Percentiles rank a stretch among this genome's conserved stretches.
These are phyloP conservation scores for Neocucurbitaria cava DNA, from an alignment of 2,329 filamentous ascomycete genomes.

Conservation along the genomic window DNA sequence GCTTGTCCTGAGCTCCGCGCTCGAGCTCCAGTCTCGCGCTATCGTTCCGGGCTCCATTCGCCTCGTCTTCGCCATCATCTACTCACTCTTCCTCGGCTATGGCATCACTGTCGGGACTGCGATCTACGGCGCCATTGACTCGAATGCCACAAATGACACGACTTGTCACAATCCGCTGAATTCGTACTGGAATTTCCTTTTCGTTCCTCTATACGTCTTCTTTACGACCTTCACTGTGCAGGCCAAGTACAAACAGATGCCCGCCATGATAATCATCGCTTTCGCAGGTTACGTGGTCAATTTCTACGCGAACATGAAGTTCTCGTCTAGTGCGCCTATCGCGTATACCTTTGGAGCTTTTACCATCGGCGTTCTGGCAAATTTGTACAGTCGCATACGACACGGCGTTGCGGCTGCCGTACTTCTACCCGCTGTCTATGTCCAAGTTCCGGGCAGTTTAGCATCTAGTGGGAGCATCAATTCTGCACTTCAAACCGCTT, in stretches of 20 bases:
- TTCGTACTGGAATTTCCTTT: conserved; percentile 68
- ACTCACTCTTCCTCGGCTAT: conserved; percentile 59
- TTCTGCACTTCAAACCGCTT: conserved; percentile 36
- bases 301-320: conserved; percentile 72
- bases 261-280: conserved; percentile 76
- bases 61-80: conserved; percentile 60
- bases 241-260: conserved; percentile 78
- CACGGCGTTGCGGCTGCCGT: conserved; percentile 55
- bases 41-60: conserved; percentile 58
- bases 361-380: conserved; percentile 76
- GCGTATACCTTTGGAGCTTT: conserved; percentile 79
- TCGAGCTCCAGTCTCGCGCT: conserved; percentile 56
- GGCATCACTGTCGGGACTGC: conserved; percentile 59
- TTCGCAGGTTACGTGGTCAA: conserved; percentile 77
- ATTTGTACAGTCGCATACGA: conserved; percentile 74
- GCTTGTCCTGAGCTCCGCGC: conserved; percentile 55
- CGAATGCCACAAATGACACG: conserved; percentile 52
- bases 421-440: conserved; percentile 41
- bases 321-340: conserved; percentile 73
- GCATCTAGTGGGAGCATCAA: conserved; percentile 41
- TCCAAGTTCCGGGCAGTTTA: conserved; percentile 43
- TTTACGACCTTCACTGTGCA: conserved; percentile 77
- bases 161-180: conserved; percentile 54
- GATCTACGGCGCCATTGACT: conserved; percentile 55
- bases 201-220: conserved; percentile 77